phyloP scores from a whole-genome alignment of 1,139 yeast species.

The Saccharomycopsis hybrid region DNA sequence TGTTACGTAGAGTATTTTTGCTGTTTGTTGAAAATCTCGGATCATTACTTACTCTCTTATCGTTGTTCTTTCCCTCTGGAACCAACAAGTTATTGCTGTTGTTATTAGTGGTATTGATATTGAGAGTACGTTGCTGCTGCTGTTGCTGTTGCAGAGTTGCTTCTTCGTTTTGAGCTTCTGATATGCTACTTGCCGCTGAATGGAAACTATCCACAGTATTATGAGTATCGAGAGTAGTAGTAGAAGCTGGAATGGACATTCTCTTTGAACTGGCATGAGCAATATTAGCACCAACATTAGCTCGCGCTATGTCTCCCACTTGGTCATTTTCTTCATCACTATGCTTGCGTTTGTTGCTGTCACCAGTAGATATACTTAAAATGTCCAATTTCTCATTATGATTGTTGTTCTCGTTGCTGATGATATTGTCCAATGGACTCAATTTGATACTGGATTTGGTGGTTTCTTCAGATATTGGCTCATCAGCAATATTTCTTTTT shows the following conservation, averaged over 20 bases:
- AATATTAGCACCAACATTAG: neutral
- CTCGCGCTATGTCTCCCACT: too few relatives aligned
- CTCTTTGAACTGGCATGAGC: neutral
- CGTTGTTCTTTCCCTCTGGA: neutral
- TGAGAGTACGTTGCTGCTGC: neutral
- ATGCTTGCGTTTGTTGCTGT: neutral
- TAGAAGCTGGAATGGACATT: constrained; percentile 7
- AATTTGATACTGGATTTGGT: constrained; percentile 3
- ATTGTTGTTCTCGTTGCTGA: neutral
- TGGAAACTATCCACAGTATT: constrained; percentile 19
- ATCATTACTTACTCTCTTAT: neutral
- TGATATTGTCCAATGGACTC: neutral
- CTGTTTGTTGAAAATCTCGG: constrained; percentile 9
- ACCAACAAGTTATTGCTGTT: neutral
- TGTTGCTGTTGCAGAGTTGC: neutral
- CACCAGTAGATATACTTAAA: constrained; percentile 5
- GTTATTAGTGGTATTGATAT: neutral
- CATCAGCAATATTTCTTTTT: constrained; percentile 3
- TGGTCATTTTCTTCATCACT: constrained; percentile 17
- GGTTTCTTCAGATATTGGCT: constrained; percentile 13
- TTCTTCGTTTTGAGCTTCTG: neutral
- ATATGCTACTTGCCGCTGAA: constrained; percentile 17
- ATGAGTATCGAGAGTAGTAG: constrained; percentile 13
- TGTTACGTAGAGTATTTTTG: constrained; percentile 13
- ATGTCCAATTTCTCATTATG: constrained; percentile 5